Evolutionary conservation across 345 rosid species (phyloP).

Genomic region (Chamaenerion angustifolium): DNA sequence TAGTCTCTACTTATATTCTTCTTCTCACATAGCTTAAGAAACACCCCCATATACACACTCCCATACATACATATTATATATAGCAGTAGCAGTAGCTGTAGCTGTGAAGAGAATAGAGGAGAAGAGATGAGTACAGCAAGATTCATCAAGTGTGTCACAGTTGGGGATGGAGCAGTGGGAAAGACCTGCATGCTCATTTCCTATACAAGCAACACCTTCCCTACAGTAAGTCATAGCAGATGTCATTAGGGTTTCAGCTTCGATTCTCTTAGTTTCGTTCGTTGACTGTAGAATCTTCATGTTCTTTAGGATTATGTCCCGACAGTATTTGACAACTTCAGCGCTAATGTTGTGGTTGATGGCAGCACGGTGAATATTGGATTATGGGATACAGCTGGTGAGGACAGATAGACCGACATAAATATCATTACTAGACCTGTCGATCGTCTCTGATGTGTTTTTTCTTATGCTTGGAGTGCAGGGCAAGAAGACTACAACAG

Average conservation of each 20-base stretch:
- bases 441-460: too few species aligned
- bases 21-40: too few species aligned
- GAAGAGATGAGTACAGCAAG: slow-evolving; percentile 6
- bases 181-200: slow-evolving; percentile 13
- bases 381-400: slow-evolving; percentile 12
- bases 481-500: slow-evolving; percentile 46
- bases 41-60: too few species aligned
- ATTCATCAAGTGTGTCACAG: slow-evolving; percentile 12
- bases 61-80: too few species aligned
- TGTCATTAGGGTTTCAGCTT: background rate
- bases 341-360: slow-evolving; percentile 9
- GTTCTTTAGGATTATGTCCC: slow-evolving; percentile 7
- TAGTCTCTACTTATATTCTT: too few species aligned
- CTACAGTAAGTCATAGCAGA: slow-evolving; percentile 3
- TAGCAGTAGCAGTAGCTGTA: too few species aligned
- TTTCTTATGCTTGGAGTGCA: slow-evolving; percentile 12
- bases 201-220: slow-evolving; percentile 11
- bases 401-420: background rate
- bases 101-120: too few species aligned
- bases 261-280: background rate
- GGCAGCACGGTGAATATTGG: slow-evolving; percentile 10
- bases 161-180: slow-evolving; percentile 10
- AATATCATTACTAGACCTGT: background rate
- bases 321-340: slow-evolving; percentile 11
- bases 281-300: background rate